Conservation (phyloP, 768 basidiomycete species). For the Suillus alpinus region DNA sequence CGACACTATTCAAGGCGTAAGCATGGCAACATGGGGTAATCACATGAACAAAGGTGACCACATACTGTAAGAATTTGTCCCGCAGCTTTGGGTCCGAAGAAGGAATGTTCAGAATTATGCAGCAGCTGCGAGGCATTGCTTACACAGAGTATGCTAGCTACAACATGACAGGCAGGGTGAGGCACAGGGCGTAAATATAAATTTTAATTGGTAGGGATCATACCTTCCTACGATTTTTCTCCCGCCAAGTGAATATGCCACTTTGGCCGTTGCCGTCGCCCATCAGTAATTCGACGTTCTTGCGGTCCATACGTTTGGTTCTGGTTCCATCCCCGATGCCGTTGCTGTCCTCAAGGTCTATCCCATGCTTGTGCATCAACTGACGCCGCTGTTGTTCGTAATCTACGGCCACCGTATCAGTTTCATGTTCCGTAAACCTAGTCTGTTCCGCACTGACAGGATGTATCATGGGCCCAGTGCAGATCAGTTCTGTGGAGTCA, state of each 20-base stretch:
- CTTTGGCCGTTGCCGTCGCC: constrained; percentile 77
- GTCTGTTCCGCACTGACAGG: constrained; percentile 48
- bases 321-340: constrained; percentile 63
- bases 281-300: constrained; percentile 82
- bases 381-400: constrained; percentile 92
- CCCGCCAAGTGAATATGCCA: constrained; percentile 93
- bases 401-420: constrained; percentile 46
- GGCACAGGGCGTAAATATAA: constrained; percentile 17
- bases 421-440: constrained; percentile 5
- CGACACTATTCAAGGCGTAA: constrained; percentile 57
- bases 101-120: constrained; percentile 22
- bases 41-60: constrained; percentile 18
- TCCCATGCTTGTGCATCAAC: constrained; percentile 87
- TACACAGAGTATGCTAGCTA: constrained; percentile 89
- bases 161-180: constrained; percentile 21
- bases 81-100: constrained; percentile 54
- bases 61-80: constrained; percentile 85
- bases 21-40: constrained; percentile 21
- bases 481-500: constrained; percentile 66
- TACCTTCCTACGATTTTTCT: constrained; percentile 89
- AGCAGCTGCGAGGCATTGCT: constrained; percentile 30
- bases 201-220: constrained; percentile 31
- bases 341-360: constrained; percentile 84
- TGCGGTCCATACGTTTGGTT: constrained; percentile 77
- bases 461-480: constrained; percentile 97